Conservation (phyloP, 2,329 filamentous ascomycete species). For the Diaporthe citri region DNA sequence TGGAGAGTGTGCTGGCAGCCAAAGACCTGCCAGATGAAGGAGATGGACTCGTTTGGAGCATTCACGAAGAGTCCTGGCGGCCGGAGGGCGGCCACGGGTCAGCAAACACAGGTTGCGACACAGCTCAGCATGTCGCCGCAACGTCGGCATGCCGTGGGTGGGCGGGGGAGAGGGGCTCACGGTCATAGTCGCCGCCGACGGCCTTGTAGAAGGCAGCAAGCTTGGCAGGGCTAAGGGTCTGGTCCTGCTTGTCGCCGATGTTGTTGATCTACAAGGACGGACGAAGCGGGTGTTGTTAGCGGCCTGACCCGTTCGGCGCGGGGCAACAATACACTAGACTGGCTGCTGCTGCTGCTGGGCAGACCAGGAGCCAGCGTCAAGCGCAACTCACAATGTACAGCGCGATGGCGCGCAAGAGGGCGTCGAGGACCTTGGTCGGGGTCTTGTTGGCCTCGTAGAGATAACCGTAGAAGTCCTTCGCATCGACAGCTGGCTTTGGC, state of each 20-base stretch:
- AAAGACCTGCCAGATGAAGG: conserved; percentile 91
- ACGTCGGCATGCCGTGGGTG: conserved; percentile 39
- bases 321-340: background rate
- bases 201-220: conserved; percentile 82
- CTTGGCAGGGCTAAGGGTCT: conserved; percentile 73
- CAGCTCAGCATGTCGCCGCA: background rate
- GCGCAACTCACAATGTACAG: conserved; percentile 71
- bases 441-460: conserved; percentile 77
- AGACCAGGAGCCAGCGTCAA: background rate
- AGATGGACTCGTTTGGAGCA: conserved; percentile 80
- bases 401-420: conserved; percentile 76
- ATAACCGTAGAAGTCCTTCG: conserved; percentile 70
- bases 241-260: conserved; percentile 68
- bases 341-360: background rate
- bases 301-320: background rate
- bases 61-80: conserved; percentile 78
- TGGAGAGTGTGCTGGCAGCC: conserved; percentile 92
- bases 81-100: background rate
- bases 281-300: conserved; percentile 39
- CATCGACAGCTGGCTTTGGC: conserved; percentile 38
- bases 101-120: conserved; percentile 30
- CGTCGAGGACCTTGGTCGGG: conserved; percentile 75
- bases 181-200: conserved; percentile 82
- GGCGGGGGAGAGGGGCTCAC: conserved; percentile 49
- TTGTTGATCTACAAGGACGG: conserved; percentile 61